Base-by-base conservation (phyloP, 1,139 yeast genomes). In the Meyerozyma athensensis region DNA sequence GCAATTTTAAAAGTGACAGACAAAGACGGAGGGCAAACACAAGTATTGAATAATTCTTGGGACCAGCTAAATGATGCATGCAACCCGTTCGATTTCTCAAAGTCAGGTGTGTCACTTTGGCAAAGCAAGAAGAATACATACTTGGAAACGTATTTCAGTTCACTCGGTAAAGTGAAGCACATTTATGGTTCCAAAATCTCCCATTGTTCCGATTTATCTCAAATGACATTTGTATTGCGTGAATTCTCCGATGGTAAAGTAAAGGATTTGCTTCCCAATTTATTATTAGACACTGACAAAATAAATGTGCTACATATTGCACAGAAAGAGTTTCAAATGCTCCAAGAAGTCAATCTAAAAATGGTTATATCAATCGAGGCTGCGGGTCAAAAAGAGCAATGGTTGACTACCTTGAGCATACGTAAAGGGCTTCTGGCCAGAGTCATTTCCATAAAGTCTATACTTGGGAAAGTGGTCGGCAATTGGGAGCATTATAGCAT, bases 41-140 rank as follows among this genome's bases (percentile, higher is more conserved):
- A 67, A 33, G 54, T 80, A 5, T 54, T 79, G 8, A 59, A 56
- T 4, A 64, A 59, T n/a, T 63, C 67, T 0, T 70, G 61, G 42
- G 58, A 59, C 35, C 58, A 57, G 34, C 52, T 48, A 26, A 49
- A 65, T 8, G 42, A 58, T 7, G 53, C 65, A 0, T 42, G 54
- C 8, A 53, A 61, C 38, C 60, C 62, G 0, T 55, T 65, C 26
- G 73, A 68, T 38, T 48, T 63, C 31, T 49, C 72, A 1, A 54
- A 51, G 20, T 63, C 61, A 36, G 70, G 68, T 0, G 43, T 41
- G n/a, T 46, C 59, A n/a, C 44, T 58, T 13, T 66, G 72, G 68
- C 39, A 49, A 1, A 55, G 55, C 39, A 60, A 58, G 35, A 65
- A 63, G 37, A 54, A 18, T 6, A 16, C 10, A 14, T 28, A 28